A percentile compares a stretch with the other conserved stretches of the same genome.
These are phyloP conservation scores for Aquanectria penicillioides DNA, from an alignment of 2,329 filamentous ascomycete genomes.

Conservation along the genomic window DNA sequence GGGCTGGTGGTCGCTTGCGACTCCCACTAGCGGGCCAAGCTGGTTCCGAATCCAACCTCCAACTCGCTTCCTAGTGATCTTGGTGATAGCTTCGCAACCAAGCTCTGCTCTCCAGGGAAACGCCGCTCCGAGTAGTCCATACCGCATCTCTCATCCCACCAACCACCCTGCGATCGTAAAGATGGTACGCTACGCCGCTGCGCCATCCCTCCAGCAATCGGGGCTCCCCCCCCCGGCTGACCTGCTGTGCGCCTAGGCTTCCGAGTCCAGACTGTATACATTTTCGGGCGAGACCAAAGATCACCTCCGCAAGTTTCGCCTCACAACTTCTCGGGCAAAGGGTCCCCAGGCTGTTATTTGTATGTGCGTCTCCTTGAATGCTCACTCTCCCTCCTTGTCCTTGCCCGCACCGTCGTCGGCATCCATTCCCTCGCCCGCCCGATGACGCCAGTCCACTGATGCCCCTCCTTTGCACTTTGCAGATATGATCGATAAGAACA, in stretches of 20 bases:
- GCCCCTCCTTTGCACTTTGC: conserved; percentile 33
- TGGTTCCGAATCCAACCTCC: neutral
- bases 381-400: neutral
- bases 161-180: neutral
- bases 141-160: neutral
- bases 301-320: conserved; percentile 91
- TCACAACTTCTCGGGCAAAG: conserved; percentile 87
- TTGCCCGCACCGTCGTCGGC: neutral
- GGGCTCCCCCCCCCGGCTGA: conserved; percentile 20
- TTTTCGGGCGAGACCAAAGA: conserved; percentile 92
- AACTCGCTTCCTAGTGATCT: neutral
- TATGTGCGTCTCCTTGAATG: conserved; percentile 63
- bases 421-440: neutral
- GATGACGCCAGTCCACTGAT: conserved; percentile 25
- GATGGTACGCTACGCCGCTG: conserved; percentile 27
- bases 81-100: conserved; percentile 27
- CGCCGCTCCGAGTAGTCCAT: neutral
- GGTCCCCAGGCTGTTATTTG: conserved; percentile 93
- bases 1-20: conserved; percentile 6
- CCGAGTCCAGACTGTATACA: conserved; percentile 89
- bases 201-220: neutral
- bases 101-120: conserved; percentile 5
- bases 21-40: neutral
- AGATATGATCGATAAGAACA: conserved; percentile 93
- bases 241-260: conserved; percentile 52